phyloP scores from a whole-genome alignment of 768 basidiomycete species.

The Royoungia palumana region DNA sequence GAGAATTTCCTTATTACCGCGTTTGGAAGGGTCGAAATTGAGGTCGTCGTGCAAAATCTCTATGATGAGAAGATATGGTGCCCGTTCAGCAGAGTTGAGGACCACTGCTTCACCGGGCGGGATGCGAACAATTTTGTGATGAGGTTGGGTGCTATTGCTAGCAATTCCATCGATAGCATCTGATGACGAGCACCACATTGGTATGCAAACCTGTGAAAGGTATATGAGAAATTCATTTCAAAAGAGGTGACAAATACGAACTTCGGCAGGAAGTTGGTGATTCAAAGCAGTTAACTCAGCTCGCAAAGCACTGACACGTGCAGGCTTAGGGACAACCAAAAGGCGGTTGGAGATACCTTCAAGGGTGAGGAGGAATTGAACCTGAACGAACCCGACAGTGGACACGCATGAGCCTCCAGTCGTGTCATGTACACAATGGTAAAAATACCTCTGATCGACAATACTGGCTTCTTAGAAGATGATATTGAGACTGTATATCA shows the following conservation, averaged over 20 bases:
- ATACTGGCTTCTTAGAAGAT: constrained; percentile 81
- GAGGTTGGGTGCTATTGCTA: constrained; percentile 48
- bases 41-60: constrained; percentile 89
- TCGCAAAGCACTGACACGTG: constrained; percentile 91
- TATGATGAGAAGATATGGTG: constrained; percentile 88
- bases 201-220: constrained; percentile 69
- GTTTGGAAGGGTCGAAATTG: constrained; percentile 83
- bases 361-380: constrained; percentile 82
- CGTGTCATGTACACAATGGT: neutral
- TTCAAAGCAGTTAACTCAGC: constrained; percentile 95
- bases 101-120: constrained; percentile 98
- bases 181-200: constrained; percentile 81
- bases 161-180: constrained; percentile 44
- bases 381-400: constrained; percentile 37
- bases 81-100: constrained; percentile 94
- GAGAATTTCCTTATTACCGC: constrained; percentile 82
- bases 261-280: constrained; percentile 95
- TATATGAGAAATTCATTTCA: neutral
- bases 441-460: constrained; percentile 76
- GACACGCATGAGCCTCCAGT: neutral
- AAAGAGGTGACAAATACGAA: constrained; percentile 31
- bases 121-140: constrained; percentile 95
- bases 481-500: constrained; percentile 60
- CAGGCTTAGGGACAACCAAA: constrained; percentile 88
- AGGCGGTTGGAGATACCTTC: constrained; percentile 93